A percentile compares a stretch with the other conserved stretches of the same genome.
phyloP scores from a whole-genome alignment of 768 basidiomycete genomes.

The Coprinopsis marcescibilis region DNA sequence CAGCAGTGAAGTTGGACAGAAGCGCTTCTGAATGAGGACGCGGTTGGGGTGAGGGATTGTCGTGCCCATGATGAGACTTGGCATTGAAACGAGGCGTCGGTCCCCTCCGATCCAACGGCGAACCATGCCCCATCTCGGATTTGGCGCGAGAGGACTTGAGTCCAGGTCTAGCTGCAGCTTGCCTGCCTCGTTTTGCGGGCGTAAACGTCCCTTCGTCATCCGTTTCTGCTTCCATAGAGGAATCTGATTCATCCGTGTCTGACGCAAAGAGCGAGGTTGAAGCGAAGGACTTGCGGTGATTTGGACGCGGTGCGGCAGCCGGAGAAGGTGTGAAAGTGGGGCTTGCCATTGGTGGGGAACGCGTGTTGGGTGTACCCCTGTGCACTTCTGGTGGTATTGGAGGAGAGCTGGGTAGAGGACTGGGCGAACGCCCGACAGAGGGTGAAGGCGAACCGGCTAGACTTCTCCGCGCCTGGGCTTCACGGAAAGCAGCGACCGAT shows the following conservation, averaged over 20 bases:
- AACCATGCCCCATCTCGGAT: constrained; percentile 38
- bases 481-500: constrained; percentile 76
- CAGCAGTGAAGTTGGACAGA: constrained; percentile 8
- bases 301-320: not conserved
- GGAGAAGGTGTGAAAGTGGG: constrained; percentile 11
- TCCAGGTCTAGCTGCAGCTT: constrained; percentile 13
- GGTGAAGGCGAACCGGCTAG: constrained; percentile 55
- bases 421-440: constrained; percentile 36
- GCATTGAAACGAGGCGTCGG: not conserved
- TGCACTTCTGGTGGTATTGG: constrained; percentile 16
- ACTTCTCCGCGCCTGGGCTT: constrained; percentile 66
- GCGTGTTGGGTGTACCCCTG: constrained; percentile 16
- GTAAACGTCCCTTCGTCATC: constrained; percentile 16
- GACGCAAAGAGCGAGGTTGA: constrained; percentile 15
- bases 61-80: constrained; percentile 1
- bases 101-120: constrained; percentile 11
- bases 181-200: constrained; percentile 11
- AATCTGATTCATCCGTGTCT: constrained; percentile 24
- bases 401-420: constrained; percentile 21
- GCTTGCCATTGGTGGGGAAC: constrained; percentile 16
- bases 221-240: constrained; percentile 15
- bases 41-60: constrained; percentile 16
- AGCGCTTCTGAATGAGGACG: constrained; percentile 11
- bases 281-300: constrained; percentile 5
- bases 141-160: constrained; percentile 24